These are phyloP conservation scores for Phytophthora podocarpi DNA, from an alignment of 352 stramenopile species.

Conservation along the genomic window DNA sequence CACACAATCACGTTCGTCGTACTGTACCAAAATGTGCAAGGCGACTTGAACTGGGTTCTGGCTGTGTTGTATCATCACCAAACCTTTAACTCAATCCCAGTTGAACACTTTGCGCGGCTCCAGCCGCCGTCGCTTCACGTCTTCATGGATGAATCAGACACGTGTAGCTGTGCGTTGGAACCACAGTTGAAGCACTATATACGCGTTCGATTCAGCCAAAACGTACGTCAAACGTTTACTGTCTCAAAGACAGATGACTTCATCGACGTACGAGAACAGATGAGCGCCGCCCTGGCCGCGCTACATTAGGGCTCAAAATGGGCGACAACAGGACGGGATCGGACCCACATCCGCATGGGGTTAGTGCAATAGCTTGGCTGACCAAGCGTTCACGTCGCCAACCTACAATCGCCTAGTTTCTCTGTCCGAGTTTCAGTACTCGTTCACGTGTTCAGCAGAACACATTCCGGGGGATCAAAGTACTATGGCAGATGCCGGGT, in stretches of 20 bases:
- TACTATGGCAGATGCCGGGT: slow-evolving; percentile 11
- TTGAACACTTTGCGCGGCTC: neutral
- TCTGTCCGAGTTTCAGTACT: slow-evolving; percentile 1
- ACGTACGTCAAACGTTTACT: neutral
- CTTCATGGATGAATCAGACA: slow-evolving; percentile 13
- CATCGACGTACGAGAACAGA: slow-evolving; percentile 15
- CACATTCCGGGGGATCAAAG: slow-evolving; percentile 11
- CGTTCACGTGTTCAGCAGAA: slow-evolving; percentile 2
- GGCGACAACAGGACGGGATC: neutral
- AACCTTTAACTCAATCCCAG: slow-evolving; percentile 9
- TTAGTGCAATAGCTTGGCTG: slow-evolving; percentile 3
- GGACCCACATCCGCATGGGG: neutral
- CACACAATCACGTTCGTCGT: neutral
- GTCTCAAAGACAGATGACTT: neutral
- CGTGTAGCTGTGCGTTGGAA: slow-evolving; percentile 3
- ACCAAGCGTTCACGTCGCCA: neutral
- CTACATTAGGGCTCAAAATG: slow-evolving; percentile 1
- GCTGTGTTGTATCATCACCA: neutral
- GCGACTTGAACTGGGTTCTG: slow-evolving; percentile 1
- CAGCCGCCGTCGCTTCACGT: neutral
- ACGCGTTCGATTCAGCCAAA: neutral
- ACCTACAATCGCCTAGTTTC: slow-evolving; percentile 10
- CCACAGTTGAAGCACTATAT: slow-evolving; percentile 14
- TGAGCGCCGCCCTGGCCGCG: slow-evolving; percentile 2
- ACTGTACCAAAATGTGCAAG: neutral